phyloP scores from a whole-genome alignment of 1,284 basidiomycete species.

The Ustilago xerochloae region DNA sequence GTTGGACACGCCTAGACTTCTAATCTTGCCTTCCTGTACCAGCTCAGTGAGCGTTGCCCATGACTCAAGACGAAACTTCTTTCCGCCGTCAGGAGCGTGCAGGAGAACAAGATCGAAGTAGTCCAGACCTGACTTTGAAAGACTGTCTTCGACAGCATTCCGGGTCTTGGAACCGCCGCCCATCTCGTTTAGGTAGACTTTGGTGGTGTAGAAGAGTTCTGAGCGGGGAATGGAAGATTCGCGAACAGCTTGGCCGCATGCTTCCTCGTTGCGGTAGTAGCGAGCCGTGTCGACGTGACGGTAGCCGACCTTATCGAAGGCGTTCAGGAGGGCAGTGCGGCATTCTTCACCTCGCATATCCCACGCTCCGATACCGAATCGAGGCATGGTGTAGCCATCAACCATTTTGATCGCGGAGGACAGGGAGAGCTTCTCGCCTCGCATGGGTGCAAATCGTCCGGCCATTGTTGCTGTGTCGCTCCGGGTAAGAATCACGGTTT shows the following conservation, averaged over 20 bases:
- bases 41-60: constrained; percentile 58
- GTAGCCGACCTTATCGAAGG: constrained; percentile 68
- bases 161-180: constrained; percentile 68
- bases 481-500: too few relatives aligned
- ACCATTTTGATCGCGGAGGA: constrained; percentile 32
- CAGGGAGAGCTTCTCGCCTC: constrained; percentile 25
- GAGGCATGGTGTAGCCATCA: constrained; percentile 42
- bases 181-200: constrained; percentile 71
- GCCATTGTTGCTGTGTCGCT: constrained; percentile 10
- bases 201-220: constrained; percentile 85
- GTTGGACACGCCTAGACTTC: constrained; percentile 74
- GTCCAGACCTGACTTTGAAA: constrained; percentile 76
- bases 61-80: constrained; percentile 68
- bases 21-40: constrained; percentile 50
- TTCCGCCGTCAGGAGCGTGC: constrained; percentile 53
- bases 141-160: constrained; percentile 74
- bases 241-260: constrained; percentile 82
- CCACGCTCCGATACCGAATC: constrained; percentile 51
- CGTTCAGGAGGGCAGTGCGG: constrained; percentile 27
- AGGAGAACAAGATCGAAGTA: constrained; percentile 73
- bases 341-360: constrained; percentile 42
- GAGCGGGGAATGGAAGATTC: constrained; percentile 78
- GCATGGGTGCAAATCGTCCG: constrained; percentile 24
- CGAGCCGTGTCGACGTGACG: constrained; percentile 60
- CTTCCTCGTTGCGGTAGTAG: constrained; percentile 77